Conservation (phyloP, 1,284 basidiomycete species). For the Sanghuangporus sanghuang region DNA sequence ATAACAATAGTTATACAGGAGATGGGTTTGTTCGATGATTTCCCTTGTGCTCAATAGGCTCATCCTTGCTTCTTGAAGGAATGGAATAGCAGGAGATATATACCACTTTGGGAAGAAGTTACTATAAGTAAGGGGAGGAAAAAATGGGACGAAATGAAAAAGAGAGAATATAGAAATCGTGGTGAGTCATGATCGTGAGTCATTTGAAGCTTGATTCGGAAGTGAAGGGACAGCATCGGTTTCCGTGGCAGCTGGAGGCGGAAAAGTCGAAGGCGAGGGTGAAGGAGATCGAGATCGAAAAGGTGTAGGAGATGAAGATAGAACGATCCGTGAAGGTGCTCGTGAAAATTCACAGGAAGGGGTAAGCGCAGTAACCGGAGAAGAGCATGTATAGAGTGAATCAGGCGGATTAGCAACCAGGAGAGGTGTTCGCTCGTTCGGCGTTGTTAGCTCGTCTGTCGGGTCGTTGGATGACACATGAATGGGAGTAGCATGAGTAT, state of each 20-base stretch:
- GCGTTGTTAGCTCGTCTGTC: not conserved
- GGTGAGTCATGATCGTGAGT: not conserved
- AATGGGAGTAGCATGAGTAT: constrained; percentile 10
- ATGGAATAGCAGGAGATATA: not conserved
- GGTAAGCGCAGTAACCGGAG: no score
- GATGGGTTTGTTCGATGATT: no score
- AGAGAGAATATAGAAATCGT: no score
- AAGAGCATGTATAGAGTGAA: no score
- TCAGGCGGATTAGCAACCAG: constrained; percentile 20
- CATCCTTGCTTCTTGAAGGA: not conserved
- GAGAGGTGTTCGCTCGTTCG: constrained; percentile 34
- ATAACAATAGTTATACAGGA: no score
- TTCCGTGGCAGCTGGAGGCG: not conserved
- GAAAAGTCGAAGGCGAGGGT: not conserved
- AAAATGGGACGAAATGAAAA: no score
- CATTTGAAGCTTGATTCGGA: not conserved
- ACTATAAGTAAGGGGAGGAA: no score
- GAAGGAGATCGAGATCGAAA: not conserved
- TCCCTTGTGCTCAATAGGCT: no score
- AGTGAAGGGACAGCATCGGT: not conserved
- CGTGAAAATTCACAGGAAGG: no score
- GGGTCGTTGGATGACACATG: not conserved
- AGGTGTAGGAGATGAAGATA: not conserved
- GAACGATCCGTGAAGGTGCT: no score
- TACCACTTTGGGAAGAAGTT: not conserved